A percentile compares a stretch with the other conserved stretches of the same genome.
Conservation (phyloP, 495 filamentous ascomycete species). For the Cudoniella acicularis region DNA sequence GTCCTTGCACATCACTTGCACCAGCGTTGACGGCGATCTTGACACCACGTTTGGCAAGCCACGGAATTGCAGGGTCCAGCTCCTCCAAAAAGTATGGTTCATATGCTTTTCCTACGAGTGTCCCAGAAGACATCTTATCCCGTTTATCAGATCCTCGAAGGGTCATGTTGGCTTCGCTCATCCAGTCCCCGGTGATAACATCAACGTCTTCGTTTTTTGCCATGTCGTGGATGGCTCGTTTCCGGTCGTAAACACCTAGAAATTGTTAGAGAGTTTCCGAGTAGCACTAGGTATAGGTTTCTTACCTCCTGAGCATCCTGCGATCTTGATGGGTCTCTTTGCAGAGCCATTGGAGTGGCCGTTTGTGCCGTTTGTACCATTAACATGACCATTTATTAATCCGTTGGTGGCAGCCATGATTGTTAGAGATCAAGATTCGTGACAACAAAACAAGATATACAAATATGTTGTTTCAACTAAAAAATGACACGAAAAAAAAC, state of each 20-base stretch:
- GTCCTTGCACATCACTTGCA: constrained; percentile 43
- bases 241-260: constrained; percentile 19
- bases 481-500: neutral
- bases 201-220: constrained; percentile 36
- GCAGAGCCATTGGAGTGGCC: neutral
- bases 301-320: constrained; percentile 39
- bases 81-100: constrained; percentile 51
- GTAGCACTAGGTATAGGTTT: neutral
- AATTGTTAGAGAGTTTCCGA: neutral
- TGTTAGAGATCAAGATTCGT: neutral
- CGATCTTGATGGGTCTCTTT: constrained; percentile 40
- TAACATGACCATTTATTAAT: neutral
- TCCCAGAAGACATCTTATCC: neutral
- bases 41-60: constrained; percentile 47
- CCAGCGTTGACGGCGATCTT: constrained; percentile 58
- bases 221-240: neutral
- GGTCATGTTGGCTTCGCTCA: constrained; percentile 36
- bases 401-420: neutral
- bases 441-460: neutral
- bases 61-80: constrained; percentile 44
- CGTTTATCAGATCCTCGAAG: neutral
- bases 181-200: constrained; percentile 53
- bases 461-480: neutral
- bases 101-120: constrained; percentile 37
- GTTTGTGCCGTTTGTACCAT: neutral